A percentile compares a stretch with the other conserved stretches of the same genome.
phyloP scores from a whole-genome alignment of 768 basidiomycete species.

The Naganishia antarctica region DNA sequence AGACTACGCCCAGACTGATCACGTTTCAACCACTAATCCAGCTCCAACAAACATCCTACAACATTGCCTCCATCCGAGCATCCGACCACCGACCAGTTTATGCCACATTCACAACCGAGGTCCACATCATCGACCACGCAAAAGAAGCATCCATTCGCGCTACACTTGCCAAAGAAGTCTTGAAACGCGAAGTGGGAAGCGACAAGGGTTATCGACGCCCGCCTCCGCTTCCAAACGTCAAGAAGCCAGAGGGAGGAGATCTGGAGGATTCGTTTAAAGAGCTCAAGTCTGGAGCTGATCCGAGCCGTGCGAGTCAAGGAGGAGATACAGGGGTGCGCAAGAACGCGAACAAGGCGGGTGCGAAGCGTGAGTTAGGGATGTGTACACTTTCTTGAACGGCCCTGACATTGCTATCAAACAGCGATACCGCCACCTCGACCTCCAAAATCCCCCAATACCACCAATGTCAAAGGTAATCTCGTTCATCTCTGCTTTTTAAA shows the following conservation, averaged over 20 bases:
- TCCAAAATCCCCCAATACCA: background rate
- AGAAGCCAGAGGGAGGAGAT: background rate
- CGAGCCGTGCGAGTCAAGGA: too few species aligned
- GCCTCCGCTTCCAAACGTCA: background rate
- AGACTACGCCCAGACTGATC: too few species aligned
- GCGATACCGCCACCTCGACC: constrained; percentile 17
- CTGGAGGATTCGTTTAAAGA: constrained; percentile 2
- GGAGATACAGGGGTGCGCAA: background rate
- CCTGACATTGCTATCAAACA: background rate
- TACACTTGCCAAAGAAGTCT: constrained; percentile 26
- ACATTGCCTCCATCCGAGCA: constrained; percentile 74
- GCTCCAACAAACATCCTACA: constrained; percentile 72
- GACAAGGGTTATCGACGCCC: background rate
- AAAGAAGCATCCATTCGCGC: constrained; percentile 62
- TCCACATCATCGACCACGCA: constrained; percentile 70
- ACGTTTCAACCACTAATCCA: too few species aligned
- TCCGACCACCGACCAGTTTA: constrained; percentile 97
- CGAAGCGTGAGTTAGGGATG: constrained; percentile 13
- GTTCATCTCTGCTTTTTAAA: background rate
- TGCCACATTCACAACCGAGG: constrained; percentile 69
- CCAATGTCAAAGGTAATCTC: background rate
- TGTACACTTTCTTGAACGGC: background rate
- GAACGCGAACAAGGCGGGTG: background rate
- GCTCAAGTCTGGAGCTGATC: background rate
- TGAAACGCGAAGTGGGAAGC: background rate